These are phyloP conservation scores for Acrocalymma vagum DNA, from an alignment of 2,329 filamentous ascomycete species.

Conservation along the genomic window DNA sequence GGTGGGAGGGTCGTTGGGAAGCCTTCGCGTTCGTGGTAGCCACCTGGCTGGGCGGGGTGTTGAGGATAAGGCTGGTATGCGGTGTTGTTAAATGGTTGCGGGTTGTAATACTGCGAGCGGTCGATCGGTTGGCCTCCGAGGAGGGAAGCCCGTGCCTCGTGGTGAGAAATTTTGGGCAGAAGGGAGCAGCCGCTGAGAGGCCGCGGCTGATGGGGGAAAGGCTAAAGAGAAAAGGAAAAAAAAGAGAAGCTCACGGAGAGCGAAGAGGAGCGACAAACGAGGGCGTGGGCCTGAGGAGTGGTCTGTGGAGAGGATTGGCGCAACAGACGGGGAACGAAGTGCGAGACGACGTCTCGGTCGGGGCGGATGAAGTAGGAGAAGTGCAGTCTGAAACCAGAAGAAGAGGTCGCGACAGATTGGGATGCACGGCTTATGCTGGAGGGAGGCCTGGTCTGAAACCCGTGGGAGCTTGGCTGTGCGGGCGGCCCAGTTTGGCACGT, in stretches of 20 bases:
- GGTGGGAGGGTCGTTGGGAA: slow-evolving; percentile 53
- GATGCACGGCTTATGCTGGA: slow-evolving; percentile 20
- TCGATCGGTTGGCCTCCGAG: slow-evolving; percentile 65
- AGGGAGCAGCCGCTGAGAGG: slow-evolving; percentile 41
- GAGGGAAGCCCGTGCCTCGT: slow-evolving; percentile 66
- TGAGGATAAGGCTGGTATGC: slow-evolving; percentile 42
- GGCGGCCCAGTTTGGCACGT: too few species aligned
- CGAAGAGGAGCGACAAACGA: slow-evolving; percentile 14
- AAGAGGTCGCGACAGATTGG: slow-evolving; percentile 13
- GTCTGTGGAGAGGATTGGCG: background rate
- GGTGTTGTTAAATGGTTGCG: slow-evolving; percentile 51
- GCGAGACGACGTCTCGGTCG: too few species aligned
- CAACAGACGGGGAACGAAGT: background rate
- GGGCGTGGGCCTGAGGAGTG: too few species aligned
- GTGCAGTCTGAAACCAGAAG: slow-evolving; percentile 29
- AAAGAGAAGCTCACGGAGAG: slow-evolving; percentile 18
- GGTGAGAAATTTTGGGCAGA: slow-evolving; percentile 63
- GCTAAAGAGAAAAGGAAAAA: slow-evolving; percentile 22
- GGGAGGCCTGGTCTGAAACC: slow-evolving; percentile 33
- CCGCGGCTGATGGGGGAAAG: slow-evolving; percentile 40
- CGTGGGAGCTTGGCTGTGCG: slow-evolving; percentile 30
- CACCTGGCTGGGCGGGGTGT: slow-evolving; percentile 56
- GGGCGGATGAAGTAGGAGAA: too few species aligned
- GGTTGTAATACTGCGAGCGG: too few species aligned
- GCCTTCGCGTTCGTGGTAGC: slow-evolving; percentile 53